phyloP scores from a whole-genome alignment of 108 stramenopile genomes.

The Cyclotella cryptica region DNA sequence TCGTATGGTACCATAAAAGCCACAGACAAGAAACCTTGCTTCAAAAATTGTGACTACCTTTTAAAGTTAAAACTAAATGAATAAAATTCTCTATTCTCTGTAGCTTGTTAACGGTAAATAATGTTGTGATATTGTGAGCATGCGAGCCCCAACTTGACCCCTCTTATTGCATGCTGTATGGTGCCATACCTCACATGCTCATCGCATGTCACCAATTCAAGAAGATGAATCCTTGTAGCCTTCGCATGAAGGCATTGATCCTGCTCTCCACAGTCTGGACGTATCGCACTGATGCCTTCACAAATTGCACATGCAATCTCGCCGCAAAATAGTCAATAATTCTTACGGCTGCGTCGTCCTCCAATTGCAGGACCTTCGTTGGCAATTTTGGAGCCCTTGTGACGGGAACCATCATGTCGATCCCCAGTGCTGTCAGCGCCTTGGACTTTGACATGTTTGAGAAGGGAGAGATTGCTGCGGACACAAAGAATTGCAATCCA shows the following conservation, averaged over 20 bases:
- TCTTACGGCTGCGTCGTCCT: not conserved
- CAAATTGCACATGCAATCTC: not conserved
- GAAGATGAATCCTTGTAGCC: not conserved
- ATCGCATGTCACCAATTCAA: no score
- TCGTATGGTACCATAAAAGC: no score
- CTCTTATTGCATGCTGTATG: no score
- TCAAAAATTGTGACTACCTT: no score
- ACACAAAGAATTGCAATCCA: slow-evolving; percentile 74
- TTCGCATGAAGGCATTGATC: not conserved
- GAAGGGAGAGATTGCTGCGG: slow-evolving; percentile 24
- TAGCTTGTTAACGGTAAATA: no score
- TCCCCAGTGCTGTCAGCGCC: not conserved
- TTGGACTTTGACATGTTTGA: slow-evolving; percentile 12
- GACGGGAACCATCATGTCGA: not conserved
- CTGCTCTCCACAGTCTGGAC: not conserved
- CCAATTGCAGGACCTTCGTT: not conserved
- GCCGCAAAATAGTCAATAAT: not conserved
- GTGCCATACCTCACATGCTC: no score
- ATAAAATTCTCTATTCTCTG: no score
- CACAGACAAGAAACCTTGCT: no score
- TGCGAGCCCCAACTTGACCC: no score
- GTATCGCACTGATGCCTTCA: not conserved
- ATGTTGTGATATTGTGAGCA: no score
- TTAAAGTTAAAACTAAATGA: no score
- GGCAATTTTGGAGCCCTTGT: not conserved